phyloP scores from a whole-genome alignment of 1,284 basidiomycete genomes.

The Ganoderma leucocontextum region DNA sequence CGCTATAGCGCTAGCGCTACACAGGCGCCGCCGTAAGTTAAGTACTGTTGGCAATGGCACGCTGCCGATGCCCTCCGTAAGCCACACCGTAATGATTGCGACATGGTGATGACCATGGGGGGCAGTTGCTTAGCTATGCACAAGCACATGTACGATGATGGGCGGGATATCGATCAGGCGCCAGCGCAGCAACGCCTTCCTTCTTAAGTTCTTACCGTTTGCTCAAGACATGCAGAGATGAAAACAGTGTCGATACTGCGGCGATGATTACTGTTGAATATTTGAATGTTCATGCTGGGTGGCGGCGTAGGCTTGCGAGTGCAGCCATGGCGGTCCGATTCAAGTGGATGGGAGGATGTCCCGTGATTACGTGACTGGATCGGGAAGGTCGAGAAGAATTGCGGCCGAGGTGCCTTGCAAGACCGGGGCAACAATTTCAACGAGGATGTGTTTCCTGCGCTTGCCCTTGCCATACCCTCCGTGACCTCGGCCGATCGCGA shows the following conservation, averaged over 20 bases:
- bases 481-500: constrained; percentile 14
- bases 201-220: too few relatives aligned
- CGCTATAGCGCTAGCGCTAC: not conserved
- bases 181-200: too few relatives aligned
- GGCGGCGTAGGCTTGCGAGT: not conserved
- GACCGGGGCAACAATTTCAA: constrained; percentile 18
- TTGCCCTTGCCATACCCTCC: constrained; percentile 6
- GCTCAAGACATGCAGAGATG: too few relatives aligned
- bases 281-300: not conserved
- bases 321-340: not conserved
- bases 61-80: not conserved
- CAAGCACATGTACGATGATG: not conserved
- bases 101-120: not conserved
- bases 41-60: not conserved
- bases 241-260: too few relatives aligned
- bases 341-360: not conserved
- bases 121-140: not conserved
- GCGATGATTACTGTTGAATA: too few relatives aligned
- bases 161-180: not conserved
- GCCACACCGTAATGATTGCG: not conserved
- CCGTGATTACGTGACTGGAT: constrained; percentile 33
- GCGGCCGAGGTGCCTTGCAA: constrained; percentile 19
- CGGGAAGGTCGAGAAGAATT: constrained; percentile 17
- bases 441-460: constrained; percentile 10
- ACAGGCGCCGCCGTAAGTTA: not conserved